A percentile compares a stretch with the other conserved stretches of the same genome.
phyloP scores from a whole-genome alignment of 305 asterid species.

The Caryopteris hybrid region DNA sequence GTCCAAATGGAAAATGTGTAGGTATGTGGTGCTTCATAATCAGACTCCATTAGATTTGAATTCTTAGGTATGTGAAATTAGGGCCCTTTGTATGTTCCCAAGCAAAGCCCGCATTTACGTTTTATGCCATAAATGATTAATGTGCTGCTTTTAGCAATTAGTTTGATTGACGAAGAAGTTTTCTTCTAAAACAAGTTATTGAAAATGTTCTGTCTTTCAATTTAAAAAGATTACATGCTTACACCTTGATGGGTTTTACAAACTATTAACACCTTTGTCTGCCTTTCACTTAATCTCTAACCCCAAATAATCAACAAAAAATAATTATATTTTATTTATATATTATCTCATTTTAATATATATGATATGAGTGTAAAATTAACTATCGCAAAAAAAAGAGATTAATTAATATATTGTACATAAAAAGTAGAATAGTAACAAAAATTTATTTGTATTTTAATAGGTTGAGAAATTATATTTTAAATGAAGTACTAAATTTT shows the following conservation, averaged over 20 bases:
- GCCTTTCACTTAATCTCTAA: no score
- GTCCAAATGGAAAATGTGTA: conserved; percentile 78
- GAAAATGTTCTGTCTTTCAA: not conserved
- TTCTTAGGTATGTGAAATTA: not conserved
- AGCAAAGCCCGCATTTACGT: not conserved
- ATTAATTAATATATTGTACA: no score
- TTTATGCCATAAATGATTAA: not conserved
- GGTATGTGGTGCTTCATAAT: conserved; percentile 46
- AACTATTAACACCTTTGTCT: not conserved
- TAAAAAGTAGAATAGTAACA: no score
- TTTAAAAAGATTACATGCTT: not conserved
- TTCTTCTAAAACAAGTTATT: not conserved
- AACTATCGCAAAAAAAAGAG: no score
- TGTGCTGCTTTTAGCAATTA: not conserved
- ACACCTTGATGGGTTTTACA: not conserved
- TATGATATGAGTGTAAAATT: no score
- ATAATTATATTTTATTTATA: no score
- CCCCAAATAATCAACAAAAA: no score
- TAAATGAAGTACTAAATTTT: no score
- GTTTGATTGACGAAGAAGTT: not conserved
- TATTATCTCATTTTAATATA: no score
- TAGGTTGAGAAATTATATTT: no score
- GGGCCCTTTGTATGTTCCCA: not conserved
- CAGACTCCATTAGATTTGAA: not conserved
- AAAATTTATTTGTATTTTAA: no score